Evolutionary conservation across 257 asterid species (phyloP), one percentile per base, ranked within the genome.

Genomic region (Cynanchum wilfordii): DNA sequence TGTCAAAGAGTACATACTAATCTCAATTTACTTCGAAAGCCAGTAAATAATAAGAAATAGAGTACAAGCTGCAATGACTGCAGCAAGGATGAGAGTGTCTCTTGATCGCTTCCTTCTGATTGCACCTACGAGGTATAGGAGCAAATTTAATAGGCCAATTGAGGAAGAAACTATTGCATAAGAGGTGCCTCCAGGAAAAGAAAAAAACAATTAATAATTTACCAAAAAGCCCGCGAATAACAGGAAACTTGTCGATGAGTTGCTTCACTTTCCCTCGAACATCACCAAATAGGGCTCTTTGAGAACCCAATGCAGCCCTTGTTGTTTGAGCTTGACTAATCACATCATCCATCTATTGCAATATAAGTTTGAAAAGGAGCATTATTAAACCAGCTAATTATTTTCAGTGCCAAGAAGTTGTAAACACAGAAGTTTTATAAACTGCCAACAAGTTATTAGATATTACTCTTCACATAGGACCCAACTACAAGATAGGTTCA

Each of bases 291-390:
- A 95, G 78, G 72, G 98, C 65, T 77, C 97, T 87, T 75, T 92
- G 97, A 24, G 99, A 86, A 67, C 96, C 93, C 91, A 95, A 76
- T 63, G 79, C 92, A 20, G 91, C 82, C 79, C 95, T 81, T 72
- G 98, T 95, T 27, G 98, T 82, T 85, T 95, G 99, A 80, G 98
- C 99, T 95, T 95, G 99, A 84, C 82, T 79, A 76, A 95, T 95
- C 80, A 92, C 99, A 47, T 95, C 97, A 74, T 92, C 98, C 75
- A 95, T 92, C 98, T 95, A 62, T 50, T 3, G 64, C 42, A 24
- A 25, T 24, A 25, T n/a, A 62, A 58, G 15, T 17, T 52, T 7
- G 13, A 67, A 63, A 16, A 33, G 11, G 2, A 63, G 42, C 6
- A 63, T 33, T 33, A 64, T 7, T 25, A 36, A 36, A 50, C 44